Evolutionary conservation across 805 yeast species (phyloP), one percentile per base, ranked within the genome.

Genomic region (Kregervanrija delftensis): DNA sequence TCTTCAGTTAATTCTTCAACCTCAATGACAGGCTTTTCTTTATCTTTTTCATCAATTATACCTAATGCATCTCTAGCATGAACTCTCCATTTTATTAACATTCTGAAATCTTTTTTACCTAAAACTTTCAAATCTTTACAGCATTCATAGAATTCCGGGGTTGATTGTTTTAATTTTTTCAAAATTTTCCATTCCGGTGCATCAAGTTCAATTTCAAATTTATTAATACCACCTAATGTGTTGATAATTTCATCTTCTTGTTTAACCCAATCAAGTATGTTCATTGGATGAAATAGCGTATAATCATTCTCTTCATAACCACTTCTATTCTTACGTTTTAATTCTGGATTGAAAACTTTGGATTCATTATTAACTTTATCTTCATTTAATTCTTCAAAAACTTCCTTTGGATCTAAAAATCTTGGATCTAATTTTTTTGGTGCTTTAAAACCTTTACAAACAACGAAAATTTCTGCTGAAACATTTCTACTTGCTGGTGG

Each of bases 401-500:
- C 98, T 60, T 86, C 89, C 59, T 77, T 86, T 12, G 98, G 86
- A 63, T 93, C 99, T 49, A 93, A 71, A 45, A 93, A 71, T 58
- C 95, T 78, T 40, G 97, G 96, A 67, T 93, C 99, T 50, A 93
- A 65, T 62, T 85, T 88, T 64, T 90, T 87, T 40, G 99, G 99
- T 11, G 98, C 96, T 64, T 90, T 91, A 71, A 86, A 93, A 11
- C 95, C 95, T 63, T 82, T 82, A 68, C 99, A 93, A 33, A 90
- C 97, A 39, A 93, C 99, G 61, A 93, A 93, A 59, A 93, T 93
- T 73, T 93, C 99, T 2, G 99, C 99, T 61, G 98, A 91, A 32
- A 93, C 99, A 66, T 88, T 89, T 81, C 99, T 90, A 34, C 97
- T 89, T 8, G 98, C 90, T 8, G 99, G 98, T 8, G 99, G 99